Conservation (phyloP, 345 rosid genomes). For the Capsella bursapastoris region DNA sequence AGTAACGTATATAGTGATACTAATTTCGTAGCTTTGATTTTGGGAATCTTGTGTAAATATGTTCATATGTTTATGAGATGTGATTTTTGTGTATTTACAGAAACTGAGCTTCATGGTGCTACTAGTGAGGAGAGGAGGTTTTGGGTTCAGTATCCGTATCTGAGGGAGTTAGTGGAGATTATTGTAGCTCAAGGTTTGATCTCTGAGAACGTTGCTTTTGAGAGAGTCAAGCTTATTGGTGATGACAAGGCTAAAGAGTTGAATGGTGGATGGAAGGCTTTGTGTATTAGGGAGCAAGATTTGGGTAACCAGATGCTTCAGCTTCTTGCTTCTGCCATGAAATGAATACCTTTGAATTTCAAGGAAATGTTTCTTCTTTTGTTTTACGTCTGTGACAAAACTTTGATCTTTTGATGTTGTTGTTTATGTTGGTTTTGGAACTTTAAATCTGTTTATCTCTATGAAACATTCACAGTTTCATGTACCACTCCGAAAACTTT, state of each 20-base stretch:
- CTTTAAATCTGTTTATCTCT: not conserved
- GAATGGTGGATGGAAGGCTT: slow-evolving; percentile 23
- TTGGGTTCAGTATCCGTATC: slow-evolving; percentile 20
- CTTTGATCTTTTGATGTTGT: not conserved
- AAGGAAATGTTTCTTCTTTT: not conserved
- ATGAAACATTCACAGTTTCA: slow-evolving; percentile 1
- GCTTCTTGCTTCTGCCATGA: not conserved
- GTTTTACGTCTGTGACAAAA: not conserved
- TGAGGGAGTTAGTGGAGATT: not conserved
- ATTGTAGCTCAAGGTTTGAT: not conserved
- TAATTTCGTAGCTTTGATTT: not conserved
- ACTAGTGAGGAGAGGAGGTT: slow-evolving; percentile 16
- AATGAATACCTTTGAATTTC: not conserved
- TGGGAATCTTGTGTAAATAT: not conserved
- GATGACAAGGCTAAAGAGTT: slow-evolving; percentile 31
- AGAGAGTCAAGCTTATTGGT: slow-evolving; percentile 21
- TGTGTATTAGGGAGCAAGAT: not conserved
- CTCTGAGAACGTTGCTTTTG: not conserved
- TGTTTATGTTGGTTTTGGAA: not conserved
- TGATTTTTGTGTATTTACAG: not conserved
- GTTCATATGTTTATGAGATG: not conserved
- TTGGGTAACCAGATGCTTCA: not conserved
- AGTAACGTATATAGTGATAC: not conserved
- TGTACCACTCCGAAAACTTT: too few species aligned
- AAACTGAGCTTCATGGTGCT: slow-evolving; percentile 4